phyloP scores from a whole-genome alignment of 2,329 filamentous ascomycete species.

The Claviceps digitariae region DNA sequence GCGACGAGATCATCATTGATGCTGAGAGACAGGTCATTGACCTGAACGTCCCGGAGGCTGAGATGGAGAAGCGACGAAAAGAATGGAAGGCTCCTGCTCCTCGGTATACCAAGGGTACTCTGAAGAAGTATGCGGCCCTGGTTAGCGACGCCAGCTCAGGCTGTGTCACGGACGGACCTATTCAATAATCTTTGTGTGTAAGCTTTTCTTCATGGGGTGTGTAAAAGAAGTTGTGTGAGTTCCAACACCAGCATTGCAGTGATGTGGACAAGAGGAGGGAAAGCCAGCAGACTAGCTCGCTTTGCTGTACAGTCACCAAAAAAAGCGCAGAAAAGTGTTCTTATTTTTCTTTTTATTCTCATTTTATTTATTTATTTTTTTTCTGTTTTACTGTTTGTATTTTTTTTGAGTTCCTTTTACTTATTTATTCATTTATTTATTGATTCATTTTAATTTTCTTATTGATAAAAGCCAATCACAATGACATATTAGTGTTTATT shows the following conservation, averaged over 20 bases:
- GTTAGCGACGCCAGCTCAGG: conserved; percentile 47
- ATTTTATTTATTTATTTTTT: neutral
- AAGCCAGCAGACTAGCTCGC: neutral
- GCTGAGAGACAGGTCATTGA: conserved; percentile 58
- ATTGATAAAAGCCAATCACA: too few species aligned
- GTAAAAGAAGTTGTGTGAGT: neutral
- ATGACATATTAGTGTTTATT: too few species aligned
- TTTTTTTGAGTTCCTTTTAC: too few species aligned
- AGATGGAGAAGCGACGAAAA: conserved; percentile 43
- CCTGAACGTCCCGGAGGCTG: conserved; percentile 52
- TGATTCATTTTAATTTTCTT: too few species aligned
- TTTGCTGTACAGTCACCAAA: neutral
- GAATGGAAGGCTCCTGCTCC: conserved; percentile 50
- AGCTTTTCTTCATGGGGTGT: neutral
- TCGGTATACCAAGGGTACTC: conserved; percentile 48
- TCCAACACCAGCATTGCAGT: too few species aligned
- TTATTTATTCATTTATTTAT: too few species aligned
- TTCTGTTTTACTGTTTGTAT: too few species aligned
- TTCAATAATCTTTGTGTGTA: conserved; percentile 3
- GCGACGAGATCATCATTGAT: conserved; percentile 71
- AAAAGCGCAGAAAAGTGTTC: neutral
- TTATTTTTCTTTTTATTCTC: neutral
- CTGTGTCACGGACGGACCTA: conserved; percentile 38
- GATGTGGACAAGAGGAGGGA: too few species aligned
- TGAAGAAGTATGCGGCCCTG: conserved; percentile 54